Base-by-base conservation (phyloP, 768 basidiomycete species). In the Coprinopsis strossmayeri region DNA sequence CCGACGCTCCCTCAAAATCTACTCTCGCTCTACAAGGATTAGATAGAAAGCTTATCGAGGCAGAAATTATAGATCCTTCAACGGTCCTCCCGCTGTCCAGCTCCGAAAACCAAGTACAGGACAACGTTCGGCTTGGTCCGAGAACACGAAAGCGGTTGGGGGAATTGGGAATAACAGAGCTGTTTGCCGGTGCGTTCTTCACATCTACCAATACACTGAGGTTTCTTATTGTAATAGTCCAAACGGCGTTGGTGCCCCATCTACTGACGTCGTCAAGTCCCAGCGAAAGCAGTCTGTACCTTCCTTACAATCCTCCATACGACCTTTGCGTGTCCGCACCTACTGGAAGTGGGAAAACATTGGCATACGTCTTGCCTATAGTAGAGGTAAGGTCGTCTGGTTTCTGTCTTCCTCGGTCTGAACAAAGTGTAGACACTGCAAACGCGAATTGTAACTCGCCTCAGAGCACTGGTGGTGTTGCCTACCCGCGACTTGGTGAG, bases 281-380 rank as follows among this genome's bases (percentile, higher is more conserved):
- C 7, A 55, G 62, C 3, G 62, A 73, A 34, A 62, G 69, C 43
- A 63, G 70, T 1, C 64, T 92, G 9, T 90, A 91, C 58, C 68
- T 74, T 35, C 83, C 89, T 0, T 83, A 78, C 56, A 61, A 76
- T 49, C 74, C 79, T 28, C 82, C 82, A 23, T 74, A 74, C 23
- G 96, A 99, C 65, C 76, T 93, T 11, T 94, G 93, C 56, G 88
- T 95, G 11, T 96, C 92, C 5, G 96, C 96, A 1, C 96, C 96
- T 0, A 99, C 96, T 0, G 96, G 96, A 20, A 96, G 93, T 56
- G 96, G 96, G 0, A 99, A 99, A 65, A 99, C 95, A 0, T 74
- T 99, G 24, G 89, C 91, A n/a, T 99, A 99, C 67, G 89, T 84
- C 1, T 68, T 98, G 27, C 96, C 96, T 1, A 87, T 97, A 47